These are phyloP conservation scores for Rosa chinensis DNA, from an alignment of 306 rosid species.

Conservation along the genomic window DNA sequence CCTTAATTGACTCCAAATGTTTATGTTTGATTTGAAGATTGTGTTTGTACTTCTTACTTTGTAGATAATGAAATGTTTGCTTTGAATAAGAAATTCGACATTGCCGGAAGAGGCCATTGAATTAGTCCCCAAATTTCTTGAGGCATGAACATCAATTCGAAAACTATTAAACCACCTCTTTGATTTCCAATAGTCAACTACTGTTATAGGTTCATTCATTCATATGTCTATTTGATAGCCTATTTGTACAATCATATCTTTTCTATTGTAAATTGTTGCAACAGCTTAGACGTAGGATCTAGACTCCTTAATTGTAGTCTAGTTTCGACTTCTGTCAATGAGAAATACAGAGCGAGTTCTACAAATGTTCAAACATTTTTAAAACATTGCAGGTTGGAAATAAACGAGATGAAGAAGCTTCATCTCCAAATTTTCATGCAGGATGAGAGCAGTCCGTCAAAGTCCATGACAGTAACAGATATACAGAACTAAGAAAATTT, in stretches of 20 bases:
- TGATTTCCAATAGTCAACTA: too few relatives aligned
- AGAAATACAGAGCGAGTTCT: too few relatives aligned
- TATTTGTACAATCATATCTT: too few relatives aligned
- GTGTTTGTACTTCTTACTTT: background rate
- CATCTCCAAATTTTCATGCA: background rate
- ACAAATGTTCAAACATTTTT: too few relatives aligned
- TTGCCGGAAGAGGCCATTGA: background rate
- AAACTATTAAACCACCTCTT: too few relatives aligned
- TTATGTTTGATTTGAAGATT: background rate
- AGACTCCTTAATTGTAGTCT: too few relatives aligned
- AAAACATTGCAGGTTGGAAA: too few relatives aligned
- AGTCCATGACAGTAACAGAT: background rate
- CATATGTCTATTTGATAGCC: background rate
- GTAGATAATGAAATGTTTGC: background rate
- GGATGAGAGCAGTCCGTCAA: background rate
- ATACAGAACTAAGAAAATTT: background rate
- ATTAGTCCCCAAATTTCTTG: background rate
- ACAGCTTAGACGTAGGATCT: too few relatives aligned
- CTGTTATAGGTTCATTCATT: too few relatives aligned
- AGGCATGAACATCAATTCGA: background rate
- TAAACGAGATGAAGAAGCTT: too few relatives aligned
- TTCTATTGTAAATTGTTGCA: background rate
- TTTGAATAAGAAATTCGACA: background rate
- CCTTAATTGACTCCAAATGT: background rate
- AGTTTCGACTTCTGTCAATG: too few relatives aligned